Evolutionary conservation across 179 eudicot genomes (phyloP), one percentile per base, ranked within the genome.

Genomic region (Vitellaria paradoxa): DNA sequence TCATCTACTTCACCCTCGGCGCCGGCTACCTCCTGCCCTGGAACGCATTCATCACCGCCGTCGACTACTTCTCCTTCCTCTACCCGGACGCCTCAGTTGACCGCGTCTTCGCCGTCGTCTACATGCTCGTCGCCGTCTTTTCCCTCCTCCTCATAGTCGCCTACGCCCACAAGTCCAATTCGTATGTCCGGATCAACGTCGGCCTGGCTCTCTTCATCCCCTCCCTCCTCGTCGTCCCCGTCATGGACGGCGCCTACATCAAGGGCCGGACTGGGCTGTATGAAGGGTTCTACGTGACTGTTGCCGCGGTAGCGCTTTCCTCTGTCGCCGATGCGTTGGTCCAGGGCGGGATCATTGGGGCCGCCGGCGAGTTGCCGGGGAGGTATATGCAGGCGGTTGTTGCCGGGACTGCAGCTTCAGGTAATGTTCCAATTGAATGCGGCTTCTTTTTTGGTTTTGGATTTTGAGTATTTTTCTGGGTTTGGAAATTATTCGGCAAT

Each of bases 351-450:
- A 67, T 95, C 26, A 82, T 94, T 78, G 98, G 97, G 68, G 83
- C 92, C 1, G 98, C 97, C 9, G 97, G 98, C 9, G 97, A 95
- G 80, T 21, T 95, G 90, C 99, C 99, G 17, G 88, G 82, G 64
- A 83, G 97, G 81, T 95, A 93, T 77, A 93, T 93, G 95, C 99
- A 95, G 77, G 97, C 99, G 69, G 84, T 82, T 80, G 86, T 91
- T 24, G 97, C 93, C 21, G 99, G 99, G 3, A 90, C 97, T 72
- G 99, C 95, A 68, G 93, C 97, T 85, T 95, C 99, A 73, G 99
- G 99, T 95, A 81, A 45, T 69, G 24, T 73, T 40, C 20, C 56
- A 7, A 7, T 50, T 7, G 55, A 50, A 2, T 50, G 55, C 12
- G 2, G 37, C 23, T 59, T 59, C 2, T n/a, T 20, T 59, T n/a